Percentiles rank a stretch among this genome's conserved stretches.
These are phyloP conservation scores for Podosphaera xanthii DNA, from an alignment of 2,329 filamentous ascomycete species.

Conservation along the genomic window DNA sequence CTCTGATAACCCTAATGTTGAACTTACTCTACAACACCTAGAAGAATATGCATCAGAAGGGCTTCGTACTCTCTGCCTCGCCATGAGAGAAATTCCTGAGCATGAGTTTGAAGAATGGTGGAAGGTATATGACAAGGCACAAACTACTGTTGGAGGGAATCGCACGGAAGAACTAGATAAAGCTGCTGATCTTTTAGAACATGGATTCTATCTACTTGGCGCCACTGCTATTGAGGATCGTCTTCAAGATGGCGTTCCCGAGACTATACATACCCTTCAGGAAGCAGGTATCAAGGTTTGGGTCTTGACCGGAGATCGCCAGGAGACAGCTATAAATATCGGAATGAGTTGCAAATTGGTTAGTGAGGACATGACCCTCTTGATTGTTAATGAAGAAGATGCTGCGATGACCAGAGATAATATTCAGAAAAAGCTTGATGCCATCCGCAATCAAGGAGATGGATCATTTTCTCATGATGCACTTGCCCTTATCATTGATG, in stretches of 20 bases:
- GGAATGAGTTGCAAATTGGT: slow-evolving; percentile 99
- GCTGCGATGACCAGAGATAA: slow-evolving; percentile 65
- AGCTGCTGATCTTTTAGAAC: slow-evolving; percentile 85
- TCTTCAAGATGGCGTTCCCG: slow-evolving; percentile 87
- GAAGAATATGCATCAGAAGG: slow-evolving; percentile 97
- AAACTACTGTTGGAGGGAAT: slow-evolving; percentile 77
- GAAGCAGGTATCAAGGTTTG: slow-evolving; percentile 96
- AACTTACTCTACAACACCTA: slow-evolving; percentile 79
- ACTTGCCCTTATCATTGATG: slow-evolving; percentile 82
- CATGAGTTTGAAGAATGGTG: slow-evolving; percentile 75
- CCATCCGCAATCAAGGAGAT: slow-evolving; percentile 63
- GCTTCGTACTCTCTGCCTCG: slow-evolving; percentile 78
- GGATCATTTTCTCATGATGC: slow-evolving; percentile 61
- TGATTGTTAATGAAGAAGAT: slow-evolving; percentile 85
- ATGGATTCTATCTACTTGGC: slow-evolving; percentile 72
- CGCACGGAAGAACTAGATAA: slow-evolving; percentile 92
- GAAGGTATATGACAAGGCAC: slow-evolving; percentile 64
- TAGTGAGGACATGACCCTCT: slow-evolving; percentile 92
- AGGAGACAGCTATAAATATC: slow-evolving; percentile 98
- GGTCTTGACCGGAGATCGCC: slow-evolving; percentile 91
- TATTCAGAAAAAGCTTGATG: slow-evolving; percentile 78
- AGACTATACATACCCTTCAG: slow-evolving; percentile 93
- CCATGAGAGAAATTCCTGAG: slow-evolving; percentile 81
- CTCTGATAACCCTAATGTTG: slow-evolving; percentile 64
- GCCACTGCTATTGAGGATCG: slow-evolving; percentile 95